A percentile compares a stretch with the other conserved stretches of the same genome.
These are phyloP conservation scores for Austroboletus novae-zelandiae DNA, from an alignment of 1,284 basidiomycete genomes.

Conservation along the genomic window DNA sequence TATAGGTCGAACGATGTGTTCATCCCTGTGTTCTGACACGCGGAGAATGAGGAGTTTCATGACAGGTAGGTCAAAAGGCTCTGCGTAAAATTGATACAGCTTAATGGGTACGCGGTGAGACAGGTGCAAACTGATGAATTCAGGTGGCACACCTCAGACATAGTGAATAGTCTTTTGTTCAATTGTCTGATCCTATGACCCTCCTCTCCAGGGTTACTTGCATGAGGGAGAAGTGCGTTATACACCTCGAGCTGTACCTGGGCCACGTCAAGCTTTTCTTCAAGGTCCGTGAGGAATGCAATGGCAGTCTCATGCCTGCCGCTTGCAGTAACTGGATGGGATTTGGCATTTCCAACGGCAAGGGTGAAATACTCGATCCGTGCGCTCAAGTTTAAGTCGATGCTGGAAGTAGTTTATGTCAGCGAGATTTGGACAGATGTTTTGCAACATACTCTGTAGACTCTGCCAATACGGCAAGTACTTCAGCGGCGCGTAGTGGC, in stretches of 20 bases:
- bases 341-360: conserved; percentile 94
- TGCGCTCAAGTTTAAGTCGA: conserved; percentile 66
- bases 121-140: not conserved
- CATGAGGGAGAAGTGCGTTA: conserved; percentile 58
- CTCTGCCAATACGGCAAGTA: conserved; percentile 84
- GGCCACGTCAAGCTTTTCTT: conserved; percentile 96
- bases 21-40: conserved; percentile 90
- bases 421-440: not conserved
- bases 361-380: conserved; percentile 90
- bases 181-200: conserved; percentile 55
- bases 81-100: conserved; percentile 88
- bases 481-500: conserved; percentile 82
- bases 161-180: conserved; percentile 56
- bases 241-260: conserved; percentile 94
- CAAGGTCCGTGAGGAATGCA: conserved; percentile 87
- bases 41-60: conserved; percentile 91
- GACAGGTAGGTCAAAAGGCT: conserved; percentile 81
- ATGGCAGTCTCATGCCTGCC: conserved; percentile 83
- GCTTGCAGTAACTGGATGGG: conserved; percentile 75
- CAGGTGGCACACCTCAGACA: conserved; percentile 59
- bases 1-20: conserved; percentile 75
- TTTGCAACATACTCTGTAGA: conserved; percentile 65
- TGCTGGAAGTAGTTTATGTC: conserved; percentile 39
- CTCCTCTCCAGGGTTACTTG: conserved; percentile 56
- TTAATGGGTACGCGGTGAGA: conserved; percentile 34